Evolutionary conservation across 2,329 filamentous ascomycete genomes (phyloP), one percentile per base, ranked within the genome.

Genomic region (Allantophomopsis lycopodina): DNA sequence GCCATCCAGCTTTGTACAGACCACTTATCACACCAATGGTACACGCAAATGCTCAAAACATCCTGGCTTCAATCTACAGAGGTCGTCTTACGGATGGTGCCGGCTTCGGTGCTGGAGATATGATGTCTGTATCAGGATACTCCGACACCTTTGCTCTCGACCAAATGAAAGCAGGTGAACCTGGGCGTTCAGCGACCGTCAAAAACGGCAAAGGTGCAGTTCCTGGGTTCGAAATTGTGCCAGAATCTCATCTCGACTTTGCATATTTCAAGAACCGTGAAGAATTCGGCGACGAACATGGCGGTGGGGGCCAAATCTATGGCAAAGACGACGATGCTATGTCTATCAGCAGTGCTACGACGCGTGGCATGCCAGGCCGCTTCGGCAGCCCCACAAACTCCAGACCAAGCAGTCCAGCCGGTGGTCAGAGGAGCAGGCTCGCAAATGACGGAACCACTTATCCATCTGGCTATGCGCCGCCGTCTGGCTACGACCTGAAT

Each of bases 1-100:
- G 87, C 2, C 86, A 98, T 56, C 91, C 89, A 1, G 87, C 84
- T 4, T 69, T 96, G 13, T 94, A 91, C 65, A 83, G 83, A 58
- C 81, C 83, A 3, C 69, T 96, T 15, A 88, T 89, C 50, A 94
- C 87, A 0, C 89, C 89, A 2, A 95, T 96, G 88, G 89, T 96
- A 3, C 82, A 93, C 51, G 82, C 85, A 40, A 94, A 83, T 60
- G 85, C 86, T 2, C 84, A 91, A 52, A 87, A 91, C 43, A 71
- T 91, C 32, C 70, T 98, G 8, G 79, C 81, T n/a, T 76, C 83
- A 34, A 71, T 98, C 37, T 95, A 95, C 57, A 78, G 78, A 17
- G 89, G 88, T 10, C 79, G 89, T 4, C 62, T 94, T 17, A 71
- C 69, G 2, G 79, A 86, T 41, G 73, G 76, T 2, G 70, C 76